These are phyloP conservation scores for Saturnispora serradocipensis DNA, from an alignment of 805 yeast genomes.

Conservation along the genomic window DNA sequence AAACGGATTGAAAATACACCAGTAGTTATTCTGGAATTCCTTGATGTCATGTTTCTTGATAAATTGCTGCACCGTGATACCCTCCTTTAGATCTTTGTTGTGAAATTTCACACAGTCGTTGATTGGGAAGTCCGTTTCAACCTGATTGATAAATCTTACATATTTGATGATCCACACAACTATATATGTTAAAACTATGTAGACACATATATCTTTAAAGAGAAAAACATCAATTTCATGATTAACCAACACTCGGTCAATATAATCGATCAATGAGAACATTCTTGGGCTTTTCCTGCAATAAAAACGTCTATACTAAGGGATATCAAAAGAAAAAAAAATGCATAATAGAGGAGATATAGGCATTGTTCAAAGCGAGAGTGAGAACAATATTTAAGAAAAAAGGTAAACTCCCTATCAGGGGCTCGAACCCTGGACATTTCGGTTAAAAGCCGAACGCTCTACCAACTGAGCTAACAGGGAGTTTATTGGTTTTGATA, in stretches of 20 bases:
- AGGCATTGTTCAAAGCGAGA: background rate
- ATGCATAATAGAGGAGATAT: background rate
- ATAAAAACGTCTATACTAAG: background rate
- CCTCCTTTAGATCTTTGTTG: background rate
- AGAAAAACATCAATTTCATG: background rate
- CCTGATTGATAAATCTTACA: conserved; percentile 10
- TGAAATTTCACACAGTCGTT: conserved; percentile 6
- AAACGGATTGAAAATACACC: conserved; percentile 52
- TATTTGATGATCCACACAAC: conserved; percentile 1
- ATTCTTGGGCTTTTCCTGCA: background rate
- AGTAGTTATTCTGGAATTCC: conserved; percentile 37
- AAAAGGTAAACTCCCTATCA: conserved; percentile 36
- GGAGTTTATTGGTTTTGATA: conserved; percentile 25
- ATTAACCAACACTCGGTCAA: background rate
- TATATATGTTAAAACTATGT: conserved; percentile 4
- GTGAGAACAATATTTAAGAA: background rate
- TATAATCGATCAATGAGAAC: background rate
- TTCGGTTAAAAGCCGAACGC: conserved; percentile 61
- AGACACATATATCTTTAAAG: conserved; percentile 10
- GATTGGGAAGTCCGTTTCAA: conserved; percentile 11
- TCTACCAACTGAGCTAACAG: conserved; percentile 58
- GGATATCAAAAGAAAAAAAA: background rate
- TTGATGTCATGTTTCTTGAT: conserved; percentile 25
- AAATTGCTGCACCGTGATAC: conserved; percentile 17
- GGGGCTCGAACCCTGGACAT: conserved; percentile 59